phyloP scores from a whole-genome alignment of 1,284 basidiomycete genomes.

The Cutaneotrichosporon sp. region DNA sequence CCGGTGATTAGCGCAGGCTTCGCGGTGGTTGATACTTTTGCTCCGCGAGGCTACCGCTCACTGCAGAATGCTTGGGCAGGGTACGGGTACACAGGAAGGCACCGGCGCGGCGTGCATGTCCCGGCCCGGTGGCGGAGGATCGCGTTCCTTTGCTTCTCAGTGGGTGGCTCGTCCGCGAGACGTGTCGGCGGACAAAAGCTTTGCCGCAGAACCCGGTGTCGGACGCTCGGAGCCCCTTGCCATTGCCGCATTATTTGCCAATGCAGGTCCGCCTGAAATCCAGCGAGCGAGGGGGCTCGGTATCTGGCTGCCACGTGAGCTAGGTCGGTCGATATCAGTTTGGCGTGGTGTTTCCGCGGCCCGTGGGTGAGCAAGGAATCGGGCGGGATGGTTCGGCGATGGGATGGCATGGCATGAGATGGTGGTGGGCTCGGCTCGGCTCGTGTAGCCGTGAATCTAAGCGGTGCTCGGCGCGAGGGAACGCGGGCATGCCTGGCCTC shows the following conservation, averaged over 20 bases:
- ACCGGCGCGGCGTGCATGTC: neutral
- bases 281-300: no score
- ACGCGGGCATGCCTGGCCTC: neutral
- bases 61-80: neutral
- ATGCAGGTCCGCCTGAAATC: neutral
- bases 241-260: neutral
- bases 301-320: neutral
- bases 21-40: neutral
- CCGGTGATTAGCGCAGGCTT: neutral
- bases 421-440: neutral
- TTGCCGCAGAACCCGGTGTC: neutral
- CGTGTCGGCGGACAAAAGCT: slow-evolving; percentile 2
- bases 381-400: neutral
- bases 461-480: neutral
- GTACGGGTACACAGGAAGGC: neutral
- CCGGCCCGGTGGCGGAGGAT: neutral
- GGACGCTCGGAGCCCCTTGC: neutral
- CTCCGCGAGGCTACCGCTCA: neutral
- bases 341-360: neutral
- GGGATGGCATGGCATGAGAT: neutral
- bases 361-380: neutral
- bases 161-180: neutral
- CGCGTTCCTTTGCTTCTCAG: neutral
- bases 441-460: neutral
- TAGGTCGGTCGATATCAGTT: neutral